Evolutionary conservation across 331 rosid species (phyloP).

Genomic region (Spiraea crenata): DNA sequence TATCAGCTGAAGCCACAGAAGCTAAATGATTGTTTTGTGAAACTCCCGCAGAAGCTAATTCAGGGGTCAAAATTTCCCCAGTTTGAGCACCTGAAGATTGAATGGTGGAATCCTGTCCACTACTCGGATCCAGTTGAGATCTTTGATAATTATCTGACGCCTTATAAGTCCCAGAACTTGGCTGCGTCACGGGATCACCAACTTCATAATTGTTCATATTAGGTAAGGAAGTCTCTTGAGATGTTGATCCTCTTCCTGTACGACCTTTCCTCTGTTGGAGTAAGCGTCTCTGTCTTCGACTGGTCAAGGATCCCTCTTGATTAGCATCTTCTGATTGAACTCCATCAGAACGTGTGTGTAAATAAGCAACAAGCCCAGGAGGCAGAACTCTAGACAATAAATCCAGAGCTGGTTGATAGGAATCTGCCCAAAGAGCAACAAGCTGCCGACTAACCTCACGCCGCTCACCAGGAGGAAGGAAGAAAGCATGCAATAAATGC

Average conservation of each 20-base stretch:
- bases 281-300: conserved; percentile 80
- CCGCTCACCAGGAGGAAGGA: conserved; percentile 86
- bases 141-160: conserved; percentile 46
- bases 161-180: conserved; percentile 40
- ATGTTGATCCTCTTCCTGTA: conserved; percentile 63
- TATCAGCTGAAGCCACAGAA: conserved; percentile 42
- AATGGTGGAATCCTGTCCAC: conserved; percentile 49
- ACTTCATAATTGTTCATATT: conserved; percentile 55
- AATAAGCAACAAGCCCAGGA: conserved; percentile 98
- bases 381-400: conserved; percentile 91
- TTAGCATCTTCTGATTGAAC: conserved; percentile 51
- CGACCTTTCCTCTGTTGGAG: conserved; percentile 88
- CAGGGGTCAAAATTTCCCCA: conserved; percentile 50
- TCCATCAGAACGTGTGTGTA: conserved; percentile 90
- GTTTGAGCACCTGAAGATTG: conserved; percentile 58
- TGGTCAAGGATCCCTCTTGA: conserved; percentile 65
- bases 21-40: conserved; percentile 47
- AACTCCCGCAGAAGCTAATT: conserved; percentile 40
- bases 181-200: conserved; percentile 61
- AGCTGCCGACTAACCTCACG: conserved; percentile 95
- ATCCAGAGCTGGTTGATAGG: conserved; percentile 93
- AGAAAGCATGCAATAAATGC: conserved; percentile 88
- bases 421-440: conserved; percentile 99
- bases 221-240: conserved; percentile 74
- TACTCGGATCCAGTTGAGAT: conserved; percentile 45